Base-by-base conservation (phyloP, 2,329 filamentous ascomycete genomes). In the Dactylellina sp. region DNA sequence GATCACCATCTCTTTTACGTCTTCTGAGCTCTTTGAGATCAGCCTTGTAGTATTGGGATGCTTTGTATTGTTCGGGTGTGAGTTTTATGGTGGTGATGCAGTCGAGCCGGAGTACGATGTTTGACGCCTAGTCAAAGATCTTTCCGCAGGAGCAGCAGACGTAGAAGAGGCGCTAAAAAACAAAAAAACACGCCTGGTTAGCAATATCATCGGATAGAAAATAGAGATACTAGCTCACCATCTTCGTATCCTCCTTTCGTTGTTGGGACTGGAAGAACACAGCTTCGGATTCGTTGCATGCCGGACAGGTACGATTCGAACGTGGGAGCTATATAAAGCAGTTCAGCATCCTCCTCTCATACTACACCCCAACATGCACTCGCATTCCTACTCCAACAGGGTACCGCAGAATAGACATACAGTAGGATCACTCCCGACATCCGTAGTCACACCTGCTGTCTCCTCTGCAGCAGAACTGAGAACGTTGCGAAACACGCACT, bases 231-330 rank as follows among this genome's bases (percentile, higher is more conserved):
- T 7, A 32, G 24, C 14, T 85, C 83, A 98, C 95, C 95, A 99
- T 99, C 84, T 95, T 95, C 47, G 95, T 99, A 82, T 98, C 93
- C 53, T 92, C 92, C 78, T 91, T 97, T 82, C 95, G 91, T 84
- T 98, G 93, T 81, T 99, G 95, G 75, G 93, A 97, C 84, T 99
- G 95, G 85, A 99, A 99, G 84, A 97, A 99, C 72, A 99, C 96
- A 49, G 93, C 93, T 83, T 98, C 93, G 78, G 89, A 88, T 81
- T 95, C 91, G 77, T 87, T 86, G 85, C 96, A 99, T 78, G 85
- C 86, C 59, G 93, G 92, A 83, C 95, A 99, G 74, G 86, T 86
- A 83, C 91, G 92, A 81, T 92, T 91, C 79, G 92, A 89, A 79
- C 93, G 90, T 76, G 95, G 95, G 81, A 98, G 91, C 93, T 97